A percentile compares a stretch with the other conserved stretches of the same genome.
These are phyloP conservation scores for Glaciozyma antarctica DNA, from an alignment of 768 basidiomycete species.

Conservation along the genomic window DNA sequence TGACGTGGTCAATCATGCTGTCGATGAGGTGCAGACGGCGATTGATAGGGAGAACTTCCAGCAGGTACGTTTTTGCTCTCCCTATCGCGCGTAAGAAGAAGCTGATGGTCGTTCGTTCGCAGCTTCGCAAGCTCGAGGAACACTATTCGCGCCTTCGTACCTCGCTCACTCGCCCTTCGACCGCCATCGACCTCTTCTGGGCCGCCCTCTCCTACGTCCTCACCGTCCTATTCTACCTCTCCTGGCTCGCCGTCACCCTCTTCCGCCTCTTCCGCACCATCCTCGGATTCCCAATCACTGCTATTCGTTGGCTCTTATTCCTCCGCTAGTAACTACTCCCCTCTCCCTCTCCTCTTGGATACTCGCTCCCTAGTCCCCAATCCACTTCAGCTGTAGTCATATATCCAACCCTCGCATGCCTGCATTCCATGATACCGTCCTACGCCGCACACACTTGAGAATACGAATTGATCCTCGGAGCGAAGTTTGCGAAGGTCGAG, in stretches of 20 bases:
- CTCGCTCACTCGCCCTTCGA: constrained; percentile 1
- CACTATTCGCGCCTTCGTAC: constrained; percentile 12
- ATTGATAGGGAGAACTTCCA: not conserved
- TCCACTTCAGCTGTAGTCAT: no score
- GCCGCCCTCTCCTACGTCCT: not conserved
- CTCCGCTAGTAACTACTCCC: not conserved
- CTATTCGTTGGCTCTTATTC: constrained; percentile 1
- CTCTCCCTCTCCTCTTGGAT: no score
- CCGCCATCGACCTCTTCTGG: constrained; percentile 7
- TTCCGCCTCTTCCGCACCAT: constrained; percentile 2
- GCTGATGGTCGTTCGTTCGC: not conserved
- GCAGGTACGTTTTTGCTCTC: not conserved
- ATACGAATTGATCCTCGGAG: no score
- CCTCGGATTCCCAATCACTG: not conserved
- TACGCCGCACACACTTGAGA: no score
- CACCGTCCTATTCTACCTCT: constrained; percentile 10
- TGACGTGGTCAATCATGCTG: not conserved
- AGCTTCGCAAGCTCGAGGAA: constrained; percentile 14
- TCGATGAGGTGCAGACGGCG: constrained; percentile 2
- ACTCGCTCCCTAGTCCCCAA: no score
- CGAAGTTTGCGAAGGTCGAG: no score
- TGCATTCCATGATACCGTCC: no score
- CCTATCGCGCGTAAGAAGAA: not conserved
- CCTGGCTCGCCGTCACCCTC: constrained; percentile 3
- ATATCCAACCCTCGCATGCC: no score